phyloP scores from a whole-genome alignment of 768 basidiomycete genomes.

The Naganishia vishniacii region DNA sequence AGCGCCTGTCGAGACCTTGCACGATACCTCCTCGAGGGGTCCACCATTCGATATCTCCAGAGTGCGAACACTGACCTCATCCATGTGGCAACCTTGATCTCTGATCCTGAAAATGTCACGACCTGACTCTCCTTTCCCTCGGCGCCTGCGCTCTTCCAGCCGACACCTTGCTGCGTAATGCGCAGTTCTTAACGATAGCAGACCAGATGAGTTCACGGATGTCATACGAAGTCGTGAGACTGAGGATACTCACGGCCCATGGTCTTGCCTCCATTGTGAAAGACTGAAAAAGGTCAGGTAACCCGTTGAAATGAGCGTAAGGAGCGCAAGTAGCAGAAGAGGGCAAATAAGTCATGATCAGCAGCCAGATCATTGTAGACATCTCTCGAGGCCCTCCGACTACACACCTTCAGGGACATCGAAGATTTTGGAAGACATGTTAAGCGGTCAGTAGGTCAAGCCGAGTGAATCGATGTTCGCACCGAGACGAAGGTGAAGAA shows the following conservation, averaged over 20 bases:
- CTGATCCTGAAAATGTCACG: slow-evolving; percentile 33
- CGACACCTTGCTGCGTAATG: slow-evolving; percentile 81
- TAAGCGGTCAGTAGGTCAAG: background rate
- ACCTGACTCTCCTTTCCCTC: slow-evolving; percentile 56
- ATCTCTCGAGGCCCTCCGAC: no score
- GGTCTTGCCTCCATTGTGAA: slow-evolving; percentile 16
- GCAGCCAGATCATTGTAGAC: background rate
- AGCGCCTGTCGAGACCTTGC: background rate
- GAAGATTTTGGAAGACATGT: slow-evolving; percentile 18
- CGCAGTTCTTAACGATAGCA: slow-evolving; percentile 54
- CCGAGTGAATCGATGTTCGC: no score
- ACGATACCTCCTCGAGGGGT: no score
- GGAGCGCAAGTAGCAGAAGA: background rate
- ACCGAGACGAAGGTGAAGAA: no score
- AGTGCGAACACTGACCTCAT: slow-evolving; percentile 35
- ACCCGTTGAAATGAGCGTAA: background rate
- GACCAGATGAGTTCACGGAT: no score
- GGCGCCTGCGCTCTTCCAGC: slow-evolving; percentile 67
- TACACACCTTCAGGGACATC: slow-evolving; percentile 11
- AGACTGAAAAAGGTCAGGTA: background rate
- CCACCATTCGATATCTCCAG: no score
- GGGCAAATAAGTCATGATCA: background rate
- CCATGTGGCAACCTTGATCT: slow-evolving; percentile 39
- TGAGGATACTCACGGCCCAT: slow-evolving; percentile 2
- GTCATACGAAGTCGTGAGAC: background rate